Evolutionary conservation across 306 rosid genomes (phyloP).

Genomic region (Prunus kanzakura): DNA sequence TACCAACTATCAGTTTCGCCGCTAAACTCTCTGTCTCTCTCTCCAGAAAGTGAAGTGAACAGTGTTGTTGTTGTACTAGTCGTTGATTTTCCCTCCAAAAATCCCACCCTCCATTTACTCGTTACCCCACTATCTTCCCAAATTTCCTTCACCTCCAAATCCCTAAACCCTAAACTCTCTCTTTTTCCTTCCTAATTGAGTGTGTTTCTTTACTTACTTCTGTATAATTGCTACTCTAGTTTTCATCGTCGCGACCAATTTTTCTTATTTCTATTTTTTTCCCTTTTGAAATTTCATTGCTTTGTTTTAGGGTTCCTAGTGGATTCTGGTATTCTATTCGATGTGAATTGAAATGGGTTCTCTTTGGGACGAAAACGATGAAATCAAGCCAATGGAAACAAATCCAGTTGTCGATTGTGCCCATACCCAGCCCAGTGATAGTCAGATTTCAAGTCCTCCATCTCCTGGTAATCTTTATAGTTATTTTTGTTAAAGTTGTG

Average conservation of each 20-base stretch:
- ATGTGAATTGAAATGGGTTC: constrained; percentile 35
- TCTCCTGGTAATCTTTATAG: constrained; percentile 25
- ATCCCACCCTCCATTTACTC: not conserved
- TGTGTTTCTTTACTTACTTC: not conserved
- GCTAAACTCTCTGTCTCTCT: not conserved
- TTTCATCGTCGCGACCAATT: not conserved
- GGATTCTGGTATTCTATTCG: not conserved
- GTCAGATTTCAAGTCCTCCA: constrained; percentile 26
- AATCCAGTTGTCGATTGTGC: constrained; percentile 13
- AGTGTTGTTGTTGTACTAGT: not conserved
- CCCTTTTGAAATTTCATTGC: not conserved
- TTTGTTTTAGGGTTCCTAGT: not conserved
- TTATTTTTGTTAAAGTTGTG: not conserved
- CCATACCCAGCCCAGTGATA: constrained; percentile 39
- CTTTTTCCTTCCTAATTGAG: not conserved
- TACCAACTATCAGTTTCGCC: not conserved
- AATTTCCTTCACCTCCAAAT: constrained; percentile 10
- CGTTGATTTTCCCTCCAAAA: constrained; percentile 30
- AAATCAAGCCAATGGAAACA: constrained; percentile 6
- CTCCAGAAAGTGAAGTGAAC: not conserved
- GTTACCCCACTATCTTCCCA: constrained; percentile 2
- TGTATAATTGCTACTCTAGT: not conserved
- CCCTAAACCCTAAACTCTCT: constrained; percentile 10
- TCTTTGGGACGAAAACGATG: constrained; percentile 24
- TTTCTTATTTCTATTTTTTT: not conserved